These are phyloP conservation scores for Scheffersomyces spartinae DNA, from an alignment of 805 yeast species.

Conservation along the genomic window DNA sequence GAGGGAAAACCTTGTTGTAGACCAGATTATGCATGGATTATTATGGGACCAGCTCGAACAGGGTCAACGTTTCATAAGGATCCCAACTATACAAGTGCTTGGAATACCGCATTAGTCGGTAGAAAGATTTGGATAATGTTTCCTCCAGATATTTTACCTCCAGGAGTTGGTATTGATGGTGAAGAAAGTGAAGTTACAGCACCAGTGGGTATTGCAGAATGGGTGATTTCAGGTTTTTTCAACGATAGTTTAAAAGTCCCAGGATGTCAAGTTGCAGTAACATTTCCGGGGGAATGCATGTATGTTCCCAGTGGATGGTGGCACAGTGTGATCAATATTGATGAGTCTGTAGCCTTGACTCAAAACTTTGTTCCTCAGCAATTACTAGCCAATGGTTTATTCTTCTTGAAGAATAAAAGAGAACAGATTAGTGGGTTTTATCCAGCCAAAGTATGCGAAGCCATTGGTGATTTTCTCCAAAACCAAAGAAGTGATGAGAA, in stretches of 20 bases:
- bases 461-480: too few relatives aligned
- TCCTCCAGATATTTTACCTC: conserved; percentile 67
- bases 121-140: conserved; percentile 81
- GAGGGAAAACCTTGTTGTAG: conserved; percentile 32
- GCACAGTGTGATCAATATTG: conserved; percentile 85
- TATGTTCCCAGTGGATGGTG: conserved; percentile 97
- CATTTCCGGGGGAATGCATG: conserved; percentile 74
- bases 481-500: too few relatives aligned
- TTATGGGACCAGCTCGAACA: conserved; percentile 68
- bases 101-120: conserved; percentile 76
- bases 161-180: conserved; percentile 70
- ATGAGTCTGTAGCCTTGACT: conserved; percentile 76
- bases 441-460: too few relatives aligned
- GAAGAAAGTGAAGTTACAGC: conserved; percentile 83
- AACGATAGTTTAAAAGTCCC: conserved; percentile 51
- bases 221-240: conserved; percentile 77
- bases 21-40: conserved; percentile 91
- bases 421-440: conserved; percentile 77
- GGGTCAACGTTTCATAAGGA: conserved; percentile 92
- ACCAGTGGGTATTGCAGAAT: conserved; percentile 88
- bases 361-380: conserved; percentile 75
- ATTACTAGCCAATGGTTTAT: conserved; percentile 47
- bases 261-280: conserved; percentile 55
- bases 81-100: conserved; percentile 83
- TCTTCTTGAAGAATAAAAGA: conserved; percentile 54